phyloP scores from a whole-genome alignment of 441 rosid genomes.

The Pelargonium myrrhifolium region DNA sequence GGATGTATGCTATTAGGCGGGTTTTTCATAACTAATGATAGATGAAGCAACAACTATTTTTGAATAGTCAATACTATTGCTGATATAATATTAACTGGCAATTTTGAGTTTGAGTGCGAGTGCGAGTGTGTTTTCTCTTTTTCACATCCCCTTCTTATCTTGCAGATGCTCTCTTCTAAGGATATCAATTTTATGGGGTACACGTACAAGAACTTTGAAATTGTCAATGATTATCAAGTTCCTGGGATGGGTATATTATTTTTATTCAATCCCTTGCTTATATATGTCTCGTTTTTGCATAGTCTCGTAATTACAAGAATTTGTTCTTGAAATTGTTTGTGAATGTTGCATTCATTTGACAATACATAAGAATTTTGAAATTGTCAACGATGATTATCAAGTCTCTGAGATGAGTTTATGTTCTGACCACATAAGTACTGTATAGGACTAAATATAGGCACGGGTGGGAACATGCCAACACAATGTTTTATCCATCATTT shows the following conservation, averaged over 20 bases:
- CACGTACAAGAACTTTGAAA: slow-evolving; percentile 62
- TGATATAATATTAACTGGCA: not conserved
- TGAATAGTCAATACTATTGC: not conserved
- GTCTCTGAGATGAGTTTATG: not conserved
- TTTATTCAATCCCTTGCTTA: no score
- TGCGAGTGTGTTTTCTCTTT: not conserved
- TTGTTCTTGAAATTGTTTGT: not conserved
- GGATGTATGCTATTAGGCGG: not conserved
- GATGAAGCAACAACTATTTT: not conserved
- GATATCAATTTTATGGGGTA: slow-evolving; percentile 61
- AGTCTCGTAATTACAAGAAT: not conserved
- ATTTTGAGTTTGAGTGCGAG: not conserved
- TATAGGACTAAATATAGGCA: not conserved
- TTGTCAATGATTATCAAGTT: slow-evolving; percentile 55
- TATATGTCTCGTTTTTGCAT: no score
- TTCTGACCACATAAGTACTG: not conserved
- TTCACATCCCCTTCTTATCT: not conserved
- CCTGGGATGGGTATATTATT: slow-evolving; percentile 67
- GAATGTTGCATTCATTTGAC: slow-evolving; percentile 1
- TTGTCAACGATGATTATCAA: no score
- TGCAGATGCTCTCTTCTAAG: slow-evolving; percentile 63
- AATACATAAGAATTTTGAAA: no score
- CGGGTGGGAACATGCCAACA: not conserved
- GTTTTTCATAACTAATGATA: slow-evolving; percentile 5
- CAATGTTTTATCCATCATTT: not conserved